Percentiles rank a stretch among this genome's conserved stretches.
Evolutionary conservation across 1,284 basidiomycete genomes (phyloP).

Genomic region (Mycena sp.): DNA sequence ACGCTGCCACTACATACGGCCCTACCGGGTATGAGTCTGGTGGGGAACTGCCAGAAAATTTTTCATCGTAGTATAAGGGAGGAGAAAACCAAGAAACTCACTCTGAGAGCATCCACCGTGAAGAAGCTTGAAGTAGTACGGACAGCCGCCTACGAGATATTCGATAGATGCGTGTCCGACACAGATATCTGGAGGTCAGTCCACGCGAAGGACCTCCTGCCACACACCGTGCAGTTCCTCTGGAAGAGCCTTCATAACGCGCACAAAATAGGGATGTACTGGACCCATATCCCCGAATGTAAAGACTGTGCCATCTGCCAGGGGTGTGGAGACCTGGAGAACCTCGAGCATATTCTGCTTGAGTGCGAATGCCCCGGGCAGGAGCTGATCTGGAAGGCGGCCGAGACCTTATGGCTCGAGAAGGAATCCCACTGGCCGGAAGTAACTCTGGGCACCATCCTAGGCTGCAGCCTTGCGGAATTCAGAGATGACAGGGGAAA

Average conservation of each 20-base stretch:
- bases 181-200: background rate
- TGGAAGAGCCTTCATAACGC: background rate
- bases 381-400: conserved; percentile 32
- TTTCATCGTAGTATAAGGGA: background rate
- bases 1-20: background rate
- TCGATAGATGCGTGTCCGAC: background rate
- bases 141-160: background rate
- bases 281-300: conserved; percentile 15
- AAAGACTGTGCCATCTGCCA: conserved; percentile 37
- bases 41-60: background rate
- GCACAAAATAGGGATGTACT: background rate
- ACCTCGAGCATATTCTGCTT: conserved; percentile 40
- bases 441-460: background rate
- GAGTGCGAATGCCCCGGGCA: conserved; percentile 32
- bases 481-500: conserved; percentile 1
- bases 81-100: background rate
- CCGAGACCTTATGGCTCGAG: conserved; percentile 19
- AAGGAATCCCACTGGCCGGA: conserved; percentile 5
- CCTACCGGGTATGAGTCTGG: background rate
- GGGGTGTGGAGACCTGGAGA: conserved; percentile 34
- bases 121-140: background rate
- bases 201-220: background rate
- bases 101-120: background rate
- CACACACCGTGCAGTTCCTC: background rate
- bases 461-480: conserved; percentile 10